Base-by-base conservation (phyloP, 164 flowering plant genomes). In the Umbellularia californica region DNA sequence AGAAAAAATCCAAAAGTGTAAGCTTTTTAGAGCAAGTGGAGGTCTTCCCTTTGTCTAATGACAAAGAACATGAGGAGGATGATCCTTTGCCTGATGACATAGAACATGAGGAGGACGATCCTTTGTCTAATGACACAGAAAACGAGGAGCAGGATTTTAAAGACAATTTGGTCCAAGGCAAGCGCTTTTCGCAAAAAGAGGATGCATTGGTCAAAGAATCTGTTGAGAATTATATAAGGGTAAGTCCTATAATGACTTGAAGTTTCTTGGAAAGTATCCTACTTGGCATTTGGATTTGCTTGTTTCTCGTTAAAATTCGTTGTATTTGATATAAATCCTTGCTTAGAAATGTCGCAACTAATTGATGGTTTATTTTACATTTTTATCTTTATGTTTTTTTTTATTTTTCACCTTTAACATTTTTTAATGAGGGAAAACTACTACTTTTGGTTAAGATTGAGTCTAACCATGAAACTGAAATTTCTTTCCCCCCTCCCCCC, bases 11-110 rank as follows among this genome's bases (percentile, higher is more conserved):
- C 6, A 84, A 81, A 64, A 83, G 75, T 68, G 90, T 84, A 52
- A 79, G 79, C 25, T 86, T 84, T 75, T 75, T 83, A 23, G 78
- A 66, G 35, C 65, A 74, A 22, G 82, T 82, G 50, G 85, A 87
- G 75, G 82, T 84, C 3, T 55, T 55, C 60, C n/a, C 60, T 20
- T 55, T 55, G 17, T 17, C 60, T 55, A 20, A 12, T 0, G 60
- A 55, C 60, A 55, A 2, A 3, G 60, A 55, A 55, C 60, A 15
- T 55, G 60, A 20, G 20, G 60, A 55, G 60, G 35, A 30, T 30
- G 35, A 30, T 30, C 35, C 35, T 4, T 1, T 41, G 47, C 47
- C 47, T 9, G 47, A 41, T 41, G 47, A 41, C 47, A 41, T 41
- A 23, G 78, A 66, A 50, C 65, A 77, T 22, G 81, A 82, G 50